A percentile compares a stretch with the other conserved stretches of the same genome.
phyloP scores from a whole-genome alignment of 306 rosid genomes.

The Acacia melanoxylon region DNA sequence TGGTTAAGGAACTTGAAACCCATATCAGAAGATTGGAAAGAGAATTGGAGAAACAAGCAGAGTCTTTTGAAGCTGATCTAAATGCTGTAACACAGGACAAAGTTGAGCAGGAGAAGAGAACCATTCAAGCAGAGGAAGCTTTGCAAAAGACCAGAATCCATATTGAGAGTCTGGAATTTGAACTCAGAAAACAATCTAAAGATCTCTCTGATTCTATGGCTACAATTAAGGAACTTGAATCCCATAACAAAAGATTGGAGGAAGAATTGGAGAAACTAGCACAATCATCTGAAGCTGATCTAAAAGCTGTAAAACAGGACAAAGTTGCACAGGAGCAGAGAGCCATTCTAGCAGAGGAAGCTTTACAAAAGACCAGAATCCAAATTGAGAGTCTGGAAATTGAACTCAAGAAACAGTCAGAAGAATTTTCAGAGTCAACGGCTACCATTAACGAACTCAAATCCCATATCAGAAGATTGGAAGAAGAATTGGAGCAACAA shows the following conservation, averaged over 20 bases:
- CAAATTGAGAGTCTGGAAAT: conserved; percentile 48
- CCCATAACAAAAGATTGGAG: conserved; percentile 58
- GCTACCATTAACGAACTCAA: conserved; percentile 59
- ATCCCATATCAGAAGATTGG: conserved; percentile 58
- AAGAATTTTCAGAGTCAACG: conserved; percentile 68
- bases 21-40: conserved; percentile 63
- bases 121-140: conserved; percentile 84
- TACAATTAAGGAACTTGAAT: conserved; percentile 58
- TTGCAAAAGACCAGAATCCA: conserved; percentile 59
- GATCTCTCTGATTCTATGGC: conserved; percentile 67
- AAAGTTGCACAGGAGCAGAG: conserved; percentile 89
- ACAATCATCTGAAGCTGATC: conserved; percentile 73
- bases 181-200: conserved; percentile 61
- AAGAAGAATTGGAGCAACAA: conserved; percentile 80
- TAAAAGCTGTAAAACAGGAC: conserved; percentile 52
- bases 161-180: conserved; percentile 55
- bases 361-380: conserved; percentile 61
- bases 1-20: conserved; percentile 59
- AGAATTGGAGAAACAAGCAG: conserved; percentile 71
- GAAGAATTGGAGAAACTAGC: conserved; percentile 76
- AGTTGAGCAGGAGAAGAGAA: conserved; percentile 89
- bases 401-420: conserved; percentile 65
- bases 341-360: conserved; percentile 86
- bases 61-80: conserved; percentile 71
- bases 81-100: conserved; percentile 55